Base-by-base conservation (phyloP, 805 yeast genomes). In the Spathaspora gorwiae region DNA sequence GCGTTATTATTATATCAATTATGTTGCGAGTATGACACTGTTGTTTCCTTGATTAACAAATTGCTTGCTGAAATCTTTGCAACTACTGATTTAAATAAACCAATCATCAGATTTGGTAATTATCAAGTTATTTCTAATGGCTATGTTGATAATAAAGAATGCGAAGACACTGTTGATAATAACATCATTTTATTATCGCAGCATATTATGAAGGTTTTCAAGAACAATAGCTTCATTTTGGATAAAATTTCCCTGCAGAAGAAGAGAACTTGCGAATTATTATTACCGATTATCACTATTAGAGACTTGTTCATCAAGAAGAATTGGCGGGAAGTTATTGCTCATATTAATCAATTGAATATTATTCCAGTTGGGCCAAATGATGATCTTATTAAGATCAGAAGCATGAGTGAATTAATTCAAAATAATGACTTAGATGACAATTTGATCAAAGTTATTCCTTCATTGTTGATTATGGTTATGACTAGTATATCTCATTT, bases 11-110 rank as follows among this genome's bases (percentile, higher is more conserved):
- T 94, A 44, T 92, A 87, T 61, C 96, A 90, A 65, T 76, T 92
- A 52, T 81, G 95, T 40, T 95, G 87, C 64, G 96, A 90, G 54
- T 85, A 85, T 61, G 85, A 86, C 58, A 82, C 85, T 29, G 97
- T 89, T 11, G 76, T 92, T 7, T 64, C 77, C 1, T 76, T 89
- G 47, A 79, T 90, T 52, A 90, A 87, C 66, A 77, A 81, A 54
- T 66, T 88, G 29, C 68, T 94, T 33, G 89, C 96, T 31, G 96
- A 90, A 60, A 74, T 83, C 15, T 70, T 92, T 44, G 75, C 87
- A 40, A 75, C 83, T 43, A 78, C 84, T 3, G 96, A 87, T 51
- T 68, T 85, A 48, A 84, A 81, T 45, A 76, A 76, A 54, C 76
- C 84, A 8, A 66, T 82, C 30, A 59, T 73, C 26, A 57, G 55